Evolutionary conservation across 2,329 filamentous ascomycete species (phyloP).

Genomic region (Pseudogymnoascus sp.): DNA sequence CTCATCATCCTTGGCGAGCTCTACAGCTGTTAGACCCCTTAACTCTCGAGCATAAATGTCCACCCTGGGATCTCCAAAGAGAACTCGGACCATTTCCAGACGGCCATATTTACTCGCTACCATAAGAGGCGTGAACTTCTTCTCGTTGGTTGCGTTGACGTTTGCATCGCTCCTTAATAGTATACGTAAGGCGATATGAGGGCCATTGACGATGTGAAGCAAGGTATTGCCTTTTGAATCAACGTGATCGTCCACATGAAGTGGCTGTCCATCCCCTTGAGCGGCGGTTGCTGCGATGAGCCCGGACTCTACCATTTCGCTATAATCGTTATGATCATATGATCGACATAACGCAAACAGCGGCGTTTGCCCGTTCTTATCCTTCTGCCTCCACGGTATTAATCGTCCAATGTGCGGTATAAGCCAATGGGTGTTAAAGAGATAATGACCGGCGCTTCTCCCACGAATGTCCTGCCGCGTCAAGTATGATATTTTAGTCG

Average conservation of each 20-base stretch:
- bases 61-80: constrained; percentile 82
- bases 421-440: constrained; percentile 81
- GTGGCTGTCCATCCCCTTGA: constrained; percentile 68
- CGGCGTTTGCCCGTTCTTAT: constrained; percentile 97
- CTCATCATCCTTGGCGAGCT: constrained; percentile 95
- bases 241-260: constrained; percentile 88
- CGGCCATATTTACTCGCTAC: constrained; percentile 96
- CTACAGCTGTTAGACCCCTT: constrained; percentile 84
- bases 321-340: constrained; percentile 86
- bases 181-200: constrained; percentile 65
- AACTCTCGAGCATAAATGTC: constrained; percentile 78
- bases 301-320: constrained; percentile 76
- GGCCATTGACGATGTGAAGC: constrained; percentile 89
- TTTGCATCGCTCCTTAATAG: constrained; percentile 85
- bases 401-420: constrained; percentile 68
- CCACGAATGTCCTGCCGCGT: constrained; percentile 73
- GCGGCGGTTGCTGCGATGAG: constrained; percentile 63
- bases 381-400: constrained; percentile 81
- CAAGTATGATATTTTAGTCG: constrained; percentile 59
- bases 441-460: constrained; percentile 86
- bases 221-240: constrained; percentile 90
- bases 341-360: constrained; percentile 90
- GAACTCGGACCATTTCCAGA: constrained; percentile 80
- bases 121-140: constrained; percentile 92
- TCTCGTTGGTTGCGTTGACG: constrained; percentile 91